Evolutionary conservation across 768 basidiomycete species (phyloP), one percentile per base, ranked within the genome.

Genomic region (Russula sp.): DNA sequence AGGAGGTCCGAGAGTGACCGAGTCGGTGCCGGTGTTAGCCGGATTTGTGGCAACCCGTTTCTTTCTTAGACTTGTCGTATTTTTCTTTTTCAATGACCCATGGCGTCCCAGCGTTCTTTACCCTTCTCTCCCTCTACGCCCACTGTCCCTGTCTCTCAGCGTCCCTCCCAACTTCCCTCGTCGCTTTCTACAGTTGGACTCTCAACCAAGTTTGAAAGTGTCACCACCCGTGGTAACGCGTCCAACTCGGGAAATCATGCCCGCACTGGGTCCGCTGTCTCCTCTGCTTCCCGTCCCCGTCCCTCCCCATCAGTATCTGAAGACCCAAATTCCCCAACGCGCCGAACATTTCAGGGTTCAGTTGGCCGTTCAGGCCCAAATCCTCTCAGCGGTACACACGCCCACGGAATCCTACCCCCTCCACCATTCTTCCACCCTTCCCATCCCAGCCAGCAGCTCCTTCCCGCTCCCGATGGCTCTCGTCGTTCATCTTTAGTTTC

Each of bases 381-480:
- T 14, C 55, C 64, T 38, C 56, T 59, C 40, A 63, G 57, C 44
- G 63, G 63, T 1, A 86, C 87, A 0, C 87, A 90, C 73, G 85
- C 86, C 14, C 83, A 84, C 50, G 90, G 89, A 36, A 88, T 92
- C 22, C 84, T 86, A 61, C 89, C 92, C 18, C 85, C 89, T 11
- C 83, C 89, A 5, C 86, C 88, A 8, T 92, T 92, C 77, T 92
- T 92, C 71, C 83, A 80, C 24, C 88, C 89, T 5, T 82, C 85
- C 5, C 80, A 85, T 56, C 90, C 88, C 0, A 73, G 74, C 26
- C 77, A 84, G 79, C 34, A 82, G 73, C 26, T 78, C 77, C 28
- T 72, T 78, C 57, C 76, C 74, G 20, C 77, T 78, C 9, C 70
- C 68, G 40, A 70, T 71, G 56, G 68, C 69, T 57, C 74, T 73